Evolutionary conservation across 129 eudicot genomes (phyloP).

Genomic region (Flaveria ramosissima): DNA sequence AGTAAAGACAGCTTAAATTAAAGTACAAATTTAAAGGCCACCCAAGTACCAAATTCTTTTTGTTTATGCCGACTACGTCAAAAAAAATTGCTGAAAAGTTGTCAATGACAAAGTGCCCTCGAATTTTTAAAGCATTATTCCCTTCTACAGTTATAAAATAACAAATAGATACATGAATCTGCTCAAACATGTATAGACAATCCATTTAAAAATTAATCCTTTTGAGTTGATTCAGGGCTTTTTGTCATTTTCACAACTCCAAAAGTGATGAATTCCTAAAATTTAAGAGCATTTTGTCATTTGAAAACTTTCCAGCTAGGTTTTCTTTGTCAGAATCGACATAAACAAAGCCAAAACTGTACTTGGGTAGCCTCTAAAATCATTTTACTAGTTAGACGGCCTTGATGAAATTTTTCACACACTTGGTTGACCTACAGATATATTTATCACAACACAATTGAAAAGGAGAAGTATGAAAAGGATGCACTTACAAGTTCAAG

Average conservation of each 20-base stretch:
- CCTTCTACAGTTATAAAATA: background rate
- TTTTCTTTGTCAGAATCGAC: background rate
- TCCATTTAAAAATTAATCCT: background rate
- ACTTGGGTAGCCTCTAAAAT: background rate
- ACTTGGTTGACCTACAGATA: background rate
- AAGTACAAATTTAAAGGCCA: background rate
- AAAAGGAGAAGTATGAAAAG: background rate
- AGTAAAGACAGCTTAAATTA: background rate
- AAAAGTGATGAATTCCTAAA: background rate
- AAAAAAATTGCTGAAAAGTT: background rate
- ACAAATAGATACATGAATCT: background rate
- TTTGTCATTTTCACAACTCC: background rate
- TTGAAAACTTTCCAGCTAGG: background rate
- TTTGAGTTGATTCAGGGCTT: background rate
- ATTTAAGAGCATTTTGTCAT: background rate
- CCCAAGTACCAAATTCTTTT: background rate
- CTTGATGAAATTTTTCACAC: background rate
- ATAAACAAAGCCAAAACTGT: background rate
- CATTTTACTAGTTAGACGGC: background rate
- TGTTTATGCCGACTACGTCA: background rate
- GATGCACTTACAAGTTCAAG: slow-evolving; percentile 69
- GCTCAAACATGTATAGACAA: background rate
- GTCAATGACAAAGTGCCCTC: background rate
- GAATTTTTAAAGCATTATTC: background rate
- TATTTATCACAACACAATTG: background rate